Evolutionary conservation across 2,329 filamentous ascomycete genomes (phyloP).

Genomic region (Calonectria hongkongensis): DNA sequence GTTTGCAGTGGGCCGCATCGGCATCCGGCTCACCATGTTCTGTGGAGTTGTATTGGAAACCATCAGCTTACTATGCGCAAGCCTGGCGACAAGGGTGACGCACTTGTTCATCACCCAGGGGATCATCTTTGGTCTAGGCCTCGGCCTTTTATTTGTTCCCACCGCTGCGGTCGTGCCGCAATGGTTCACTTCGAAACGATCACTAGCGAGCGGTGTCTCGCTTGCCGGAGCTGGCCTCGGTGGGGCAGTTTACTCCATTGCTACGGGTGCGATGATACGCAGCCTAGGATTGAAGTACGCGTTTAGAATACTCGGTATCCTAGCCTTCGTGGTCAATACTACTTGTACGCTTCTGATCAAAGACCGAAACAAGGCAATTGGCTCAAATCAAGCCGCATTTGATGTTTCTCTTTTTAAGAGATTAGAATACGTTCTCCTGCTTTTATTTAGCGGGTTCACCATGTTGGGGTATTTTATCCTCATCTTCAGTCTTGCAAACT

Average conservation of each 20-base stretch:
- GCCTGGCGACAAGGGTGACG: slow-evolving; percentile 81
- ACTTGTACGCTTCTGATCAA: slow-evolving; percentile 77
- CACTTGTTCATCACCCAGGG: slow-evolving; percentile 86
- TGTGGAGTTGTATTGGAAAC: slow-evolving; percentile 79
- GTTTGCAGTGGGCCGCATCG: slow-evolving; percentile 73
- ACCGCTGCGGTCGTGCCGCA: slow-evolving; percentile 81
- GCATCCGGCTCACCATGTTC: slow-evolving; percentile 78
- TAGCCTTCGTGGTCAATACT: slow-evolving; percentile 78
- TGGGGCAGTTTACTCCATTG: slow-evolving; percentile 81
- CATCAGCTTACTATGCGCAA: slow-evolving; percentile 80
- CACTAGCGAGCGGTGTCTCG: slow-evolving; percentile 81
- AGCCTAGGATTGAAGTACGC: slow-evolving; percentile 79
- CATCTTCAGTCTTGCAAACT: slow-evolving; percentile 84
- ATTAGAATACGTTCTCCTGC: slow-evolving; percentile 77
- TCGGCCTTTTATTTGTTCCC: slow-evolving; percentile 85
- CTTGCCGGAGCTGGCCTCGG: slow-evolving; percentile 83
- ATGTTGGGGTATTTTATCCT: slow-evolving; percentile 85
- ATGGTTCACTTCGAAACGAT: slow-evolving; percentile 82
- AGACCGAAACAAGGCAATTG: slow-evolving; percentile 83
- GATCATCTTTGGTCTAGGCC: slow-evolving; percentile 83
- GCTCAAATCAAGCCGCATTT: slow-evolving; percentile 80
- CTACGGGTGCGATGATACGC: slow-evolving; percentile 80
- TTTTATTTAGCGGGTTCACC: slow-evolving; percentile 81
- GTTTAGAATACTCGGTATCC: slow-evolving; percentile 78
- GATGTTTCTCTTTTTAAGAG: slow-evolving; percentile 77